These are phyloP conservation scores for Pelargonium cotyledonis DNA, from an alignment of 441 rosid genomes.

Conservation along the genomic window DNA sequence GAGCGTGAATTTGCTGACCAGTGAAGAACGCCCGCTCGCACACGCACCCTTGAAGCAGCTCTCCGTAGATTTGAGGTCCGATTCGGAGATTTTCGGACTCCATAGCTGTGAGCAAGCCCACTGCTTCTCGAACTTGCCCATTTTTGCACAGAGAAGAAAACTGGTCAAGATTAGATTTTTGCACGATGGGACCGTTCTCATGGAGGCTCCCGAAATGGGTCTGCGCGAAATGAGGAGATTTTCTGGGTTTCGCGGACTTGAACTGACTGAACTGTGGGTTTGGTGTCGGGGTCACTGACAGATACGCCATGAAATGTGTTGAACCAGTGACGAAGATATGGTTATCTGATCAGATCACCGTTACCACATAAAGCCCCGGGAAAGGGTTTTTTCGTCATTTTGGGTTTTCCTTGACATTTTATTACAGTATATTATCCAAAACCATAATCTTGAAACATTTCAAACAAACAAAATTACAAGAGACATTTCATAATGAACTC, in stretches of 20 bases:
- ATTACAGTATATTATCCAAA: no score
- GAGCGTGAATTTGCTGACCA: constrained; percentile 77
- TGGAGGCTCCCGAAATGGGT: constrained; percentile 19
- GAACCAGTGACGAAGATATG: constrained; percentile 4
- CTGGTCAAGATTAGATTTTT: constrained; percentile 38
- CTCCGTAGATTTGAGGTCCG: constrained; percentile 63
- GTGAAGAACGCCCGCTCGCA: constrained; percentile 42
- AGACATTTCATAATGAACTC: no score
- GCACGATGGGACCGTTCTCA: constrained; percentile 15
- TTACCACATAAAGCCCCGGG: constrained; percentile 11
- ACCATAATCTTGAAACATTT: no score
- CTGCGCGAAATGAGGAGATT: constrained; percentile 3
- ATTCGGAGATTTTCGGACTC: constrained; percentile 26
- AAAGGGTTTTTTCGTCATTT: neutral
- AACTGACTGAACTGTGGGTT: constrained; percentile 21
- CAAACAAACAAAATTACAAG: no score
- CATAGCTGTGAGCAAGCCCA: constrained; percentile 47
- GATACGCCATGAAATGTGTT: constrained; percentile 54
- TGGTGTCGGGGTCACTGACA: constrained; percentile 32
- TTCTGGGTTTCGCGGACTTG: constrained; percentile 18
- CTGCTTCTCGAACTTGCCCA: constrained; percentile 52
- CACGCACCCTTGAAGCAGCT: constrained; percentile 69
- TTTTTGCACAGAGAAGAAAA: constrained; percentile 50
- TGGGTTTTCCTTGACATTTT: no score
- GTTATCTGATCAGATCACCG: neutral